Evolutionary conservation across 768 basidiomycete genomes (phyloP).

Genomic region (Rhizopogon salebrosus): DNA sequence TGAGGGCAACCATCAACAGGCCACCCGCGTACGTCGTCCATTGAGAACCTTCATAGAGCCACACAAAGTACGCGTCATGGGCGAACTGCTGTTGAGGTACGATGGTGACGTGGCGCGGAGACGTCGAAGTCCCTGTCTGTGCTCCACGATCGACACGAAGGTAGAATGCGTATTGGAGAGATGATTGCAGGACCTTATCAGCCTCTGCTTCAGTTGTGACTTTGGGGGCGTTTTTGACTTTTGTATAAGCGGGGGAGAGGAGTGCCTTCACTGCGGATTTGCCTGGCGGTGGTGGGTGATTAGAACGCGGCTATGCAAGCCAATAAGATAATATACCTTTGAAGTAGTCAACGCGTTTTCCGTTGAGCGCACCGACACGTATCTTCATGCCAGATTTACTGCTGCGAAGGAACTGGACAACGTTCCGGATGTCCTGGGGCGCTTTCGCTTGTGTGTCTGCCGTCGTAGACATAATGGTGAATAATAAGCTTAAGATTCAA

Average conservation of each 20-base stretch:
- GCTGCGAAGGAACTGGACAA: slow-evolving; percentile 84
- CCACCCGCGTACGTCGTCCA: slow-evolving; percentile 91
- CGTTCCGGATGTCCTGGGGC: slow-evolving; percentile 71
- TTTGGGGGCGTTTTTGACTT: slow-evolving; percentile 74
- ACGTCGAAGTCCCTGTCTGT: slow-evolving; percentile 41
- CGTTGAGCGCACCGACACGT: slow-evolving; percentile 85
- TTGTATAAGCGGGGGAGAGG: slow-evolving; percentile 86
- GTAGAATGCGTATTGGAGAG: slow-evolving; percentile 87
- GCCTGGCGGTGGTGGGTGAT: slow-evolving; percentile 41
- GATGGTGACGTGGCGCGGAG: slow-evolving; percentile 68
- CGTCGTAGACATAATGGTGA: slow-evolving; percentile 32
- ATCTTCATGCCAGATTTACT: slow-evolving; percentile 85
- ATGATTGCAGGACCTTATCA: slow-evolving; percentile 51
- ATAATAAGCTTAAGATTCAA: background rate
- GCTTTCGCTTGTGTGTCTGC: slow-evolving; percentile 75
- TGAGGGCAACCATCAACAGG: slow-evolving; percentile 83
- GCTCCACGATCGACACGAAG: slow-evolving; percentile 82
- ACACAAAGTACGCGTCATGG: slow-evolving; percentile 85
- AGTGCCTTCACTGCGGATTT: slow-evolving; percentile 91
- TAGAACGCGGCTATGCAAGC: background rate
- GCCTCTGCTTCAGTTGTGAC: slow-evolving; percentile 78
- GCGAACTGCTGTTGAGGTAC: slow-evolving; percentile 76
- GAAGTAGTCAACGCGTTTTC: slow-evolving; percentile 96
- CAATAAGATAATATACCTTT: slow-evolving; percentile 60
- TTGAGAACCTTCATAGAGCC: slow-evolving; percentile 95